phyloP scores from a whole-genome alignment of 228 moss, liverwort and hornwort species.

The Sphagnum fallax region DNA sequence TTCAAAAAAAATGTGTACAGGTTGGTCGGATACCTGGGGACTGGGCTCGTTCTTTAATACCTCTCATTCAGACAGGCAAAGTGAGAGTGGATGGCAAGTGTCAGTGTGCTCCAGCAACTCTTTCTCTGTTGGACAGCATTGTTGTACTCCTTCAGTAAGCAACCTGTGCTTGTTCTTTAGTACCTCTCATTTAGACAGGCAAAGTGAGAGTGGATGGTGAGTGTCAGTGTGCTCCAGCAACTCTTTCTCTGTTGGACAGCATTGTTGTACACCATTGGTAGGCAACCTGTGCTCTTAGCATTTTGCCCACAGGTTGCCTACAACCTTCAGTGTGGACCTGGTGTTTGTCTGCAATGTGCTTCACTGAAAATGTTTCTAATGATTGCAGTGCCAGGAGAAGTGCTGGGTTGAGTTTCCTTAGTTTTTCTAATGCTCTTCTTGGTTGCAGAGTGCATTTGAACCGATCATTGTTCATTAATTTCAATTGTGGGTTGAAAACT shows the following conservation, averaged over 20 bases:
- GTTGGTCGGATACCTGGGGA: conserved; percentile 81
- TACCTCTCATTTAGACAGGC: conserved; percentile 32
- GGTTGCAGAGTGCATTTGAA: conserved; percentile 62
- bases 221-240: conserved; percentile 45
- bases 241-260: conserved; percentile 56
- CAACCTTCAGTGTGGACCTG: no score
- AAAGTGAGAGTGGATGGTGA: conserved; percentile 65
- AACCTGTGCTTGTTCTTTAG: background rate
- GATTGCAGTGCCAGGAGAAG: no score
- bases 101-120: conserved; percentile 33
- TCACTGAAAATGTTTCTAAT: no score
- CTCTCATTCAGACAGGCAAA: conserved; percentile 57
- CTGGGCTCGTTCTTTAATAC: conserved; percentile 79
- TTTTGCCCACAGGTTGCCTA: no score
- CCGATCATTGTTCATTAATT: conserved; percentile 65
- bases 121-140: conserved; percentile 64
- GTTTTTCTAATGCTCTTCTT: background rate
- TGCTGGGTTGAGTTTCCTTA: no score
- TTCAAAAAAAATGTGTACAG: conserved; percentile 12
- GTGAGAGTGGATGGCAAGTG: conserved; percentile 63
- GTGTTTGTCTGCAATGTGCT: no score
- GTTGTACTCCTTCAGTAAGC: conserved; percentile 61
- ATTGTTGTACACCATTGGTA: conserved; percentile 60
- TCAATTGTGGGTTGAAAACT: conserved; percentile 23
- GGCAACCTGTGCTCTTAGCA: conserved; percentile 2